Evolutionary conservation across 1,284 basidiomycete genomes (phyloP), one percentile per base, ranked within the genome.

Genomic region (Tilletia horrida): DNA sequence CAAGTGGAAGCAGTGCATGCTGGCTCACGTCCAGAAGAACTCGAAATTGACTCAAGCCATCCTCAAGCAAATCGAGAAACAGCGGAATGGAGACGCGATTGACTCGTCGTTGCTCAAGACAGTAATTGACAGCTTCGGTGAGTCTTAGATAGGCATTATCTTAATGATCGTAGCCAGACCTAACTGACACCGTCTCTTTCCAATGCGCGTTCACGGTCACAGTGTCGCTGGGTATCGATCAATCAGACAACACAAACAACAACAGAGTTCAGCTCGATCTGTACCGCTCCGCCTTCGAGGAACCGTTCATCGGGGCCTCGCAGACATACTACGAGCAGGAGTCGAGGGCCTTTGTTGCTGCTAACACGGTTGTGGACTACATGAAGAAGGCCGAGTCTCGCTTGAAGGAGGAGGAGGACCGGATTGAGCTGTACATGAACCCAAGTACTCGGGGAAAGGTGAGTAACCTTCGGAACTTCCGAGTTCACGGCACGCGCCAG

Each of bases 301-400:
- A 83, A 1, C 90, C 91, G 3, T 98, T 98, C 87, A 87, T 99
- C 67, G 85, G 85, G 2, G 89, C 91, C 2, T 97, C 95, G 0
- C 91, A 93, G 83, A 85, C 88, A 63, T 97, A 93, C 85, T 98
- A 99, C 86, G 88, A 88, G 72, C 86, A 89, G 70, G 95, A 98
- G 83, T 95, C 92, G 1, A 88, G 92, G 71, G 87, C 89, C 1
- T 98, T 95, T 85, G 87, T 97, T 31, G 88, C 89, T 1, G 88
- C 90, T 78, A 95, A 94, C 83, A 90, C 88, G 59, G 91, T 97
- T 43, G 91, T 93, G 27, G 96, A 98, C 82, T 99, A 98, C 83
- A 87, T 99, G 83, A 93, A 91, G 86, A 95, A 93, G 84, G 96
- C 93, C 1, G 94, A 97, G 80, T 89, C 90, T 75, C 88, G 96